Evolutionary conservation across 768 basidiomycete species (phyloP).

Genomic region (Kwoniella pini): DNA sequence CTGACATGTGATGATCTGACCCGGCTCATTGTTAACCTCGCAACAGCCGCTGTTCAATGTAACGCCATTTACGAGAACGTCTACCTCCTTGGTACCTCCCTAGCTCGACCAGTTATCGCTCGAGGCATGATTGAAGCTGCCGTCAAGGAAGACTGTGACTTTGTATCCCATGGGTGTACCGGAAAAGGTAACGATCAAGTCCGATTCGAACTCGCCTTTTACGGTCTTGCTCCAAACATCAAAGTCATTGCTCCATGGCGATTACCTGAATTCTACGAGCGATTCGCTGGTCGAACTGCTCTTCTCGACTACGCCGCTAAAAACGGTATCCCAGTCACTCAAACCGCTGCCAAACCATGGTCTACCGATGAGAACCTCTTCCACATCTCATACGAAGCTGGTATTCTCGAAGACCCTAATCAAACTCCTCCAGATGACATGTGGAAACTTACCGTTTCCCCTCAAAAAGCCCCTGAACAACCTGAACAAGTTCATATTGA

Average conservation of each 20-base stretch:
- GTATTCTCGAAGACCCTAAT: constrained; percentile 96
- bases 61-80: constrained; percentile 99
- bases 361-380: constrained; percentile 98
- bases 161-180: constrained; percentile 96
- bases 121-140: constrained; percentile 97
- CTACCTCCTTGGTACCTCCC: constrained; percentile 95
- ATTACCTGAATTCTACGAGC: constrained; percentile 94
- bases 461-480: constrained; percentile 73
- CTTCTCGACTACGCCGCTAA: constrained; percentile 85
- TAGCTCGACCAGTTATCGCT: constrained; percentile 97
- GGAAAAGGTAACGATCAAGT: constrained; percentile 99
- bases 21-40: no score
- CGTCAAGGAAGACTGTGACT: constrained; percentile 90
- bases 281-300: constrained; percentile 92
- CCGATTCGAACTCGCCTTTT: constrained; percentile 98
- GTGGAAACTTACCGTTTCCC: constrained; percentile 94
- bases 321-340: constrained; percentile 86
- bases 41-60: constrained; percentile 78
- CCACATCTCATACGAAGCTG: constrained; percentile 99
- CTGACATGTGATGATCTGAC: no score
- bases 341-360: constrained; percentile 97
- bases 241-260: constrained; percentile 99
- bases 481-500: constrained; percentile 83
- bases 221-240: constrained; percentile 96
- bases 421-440: constrained; percentile 91